Percentiles rank a stretch among this genome's conserved stretches.
Conservation (phyloP, 805 yeast genomes). For the Kregervanrija fluxuum region DNA sequence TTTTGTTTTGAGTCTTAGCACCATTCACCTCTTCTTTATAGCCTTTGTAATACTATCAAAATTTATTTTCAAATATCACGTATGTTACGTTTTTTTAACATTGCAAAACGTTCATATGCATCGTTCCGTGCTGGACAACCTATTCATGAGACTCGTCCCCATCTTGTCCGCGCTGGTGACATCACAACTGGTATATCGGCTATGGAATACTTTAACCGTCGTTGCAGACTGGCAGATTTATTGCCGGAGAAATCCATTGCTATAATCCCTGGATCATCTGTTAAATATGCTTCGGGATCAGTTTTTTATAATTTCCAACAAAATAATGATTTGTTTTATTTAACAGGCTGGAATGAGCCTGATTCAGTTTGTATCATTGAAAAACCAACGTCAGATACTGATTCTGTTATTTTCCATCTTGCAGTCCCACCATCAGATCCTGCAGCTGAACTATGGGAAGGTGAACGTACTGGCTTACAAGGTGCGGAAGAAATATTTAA, state of each 20-base stretch:
- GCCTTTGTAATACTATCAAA: too few relatives aligned
- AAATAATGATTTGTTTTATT: slow-evolving; percentile 76
- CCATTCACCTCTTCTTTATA: too few relatives aligned
- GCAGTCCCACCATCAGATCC: slow-evolving; percentile 80
- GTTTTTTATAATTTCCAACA: slow-evolving; percentile 93
- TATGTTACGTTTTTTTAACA: too few relatives aligned
- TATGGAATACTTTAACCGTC: slow-evolving; percentile 67
- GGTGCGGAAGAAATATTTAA: slow-evolving; percentile 82
- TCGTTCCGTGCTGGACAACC: slow-evolving; percentile 65
- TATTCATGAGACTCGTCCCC: slow-evolving; percentile 76
- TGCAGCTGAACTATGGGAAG: slow-evolving; percentile 88
- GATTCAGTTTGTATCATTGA: slow-evolving; percentile 65
- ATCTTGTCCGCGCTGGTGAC: slow-evolving; percentile 64
- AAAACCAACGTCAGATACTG: slow-evolving; percentile 45
- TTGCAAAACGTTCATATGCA: slow-evolving; percentile 1
- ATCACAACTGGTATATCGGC: slow-evolving; percentile 87
- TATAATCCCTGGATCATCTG: slow-evolving; percentile 61
- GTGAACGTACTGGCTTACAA: slow-evolving; percentile 78
- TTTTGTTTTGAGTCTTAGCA: too few relatives aligned
- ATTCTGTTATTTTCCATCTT: slow-evolving; percentile 60
- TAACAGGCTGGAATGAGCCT: slow-evolving; percentile 93
- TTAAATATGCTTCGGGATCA: slow-evolving; percentile 80
- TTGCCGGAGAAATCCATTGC: slow-evolving; percentile 64
- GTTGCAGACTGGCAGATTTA: slow-evolving; percentile 48
- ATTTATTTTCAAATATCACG: too few relatives aligned